phyloP scores from a whole-genome alignment of 331 rosid genomes.

The Saraca asoca region DNA sequence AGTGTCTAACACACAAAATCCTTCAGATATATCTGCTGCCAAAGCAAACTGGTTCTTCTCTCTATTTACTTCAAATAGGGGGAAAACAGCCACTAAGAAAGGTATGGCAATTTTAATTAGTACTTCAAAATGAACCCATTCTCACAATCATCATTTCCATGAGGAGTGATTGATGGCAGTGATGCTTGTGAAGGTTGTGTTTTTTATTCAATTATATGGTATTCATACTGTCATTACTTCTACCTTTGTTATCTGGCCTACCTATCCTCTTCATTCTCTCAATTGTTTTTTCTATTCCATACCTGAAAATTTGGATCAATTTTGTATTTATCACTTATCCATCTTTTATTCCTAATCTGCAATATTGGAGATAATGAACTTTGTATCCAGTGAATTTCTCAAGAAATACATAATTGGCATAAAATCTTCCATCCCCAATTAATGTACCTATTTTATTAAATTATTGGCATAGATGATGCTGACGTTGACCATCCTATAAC shows the following conservation, averaged over 20 bases:
- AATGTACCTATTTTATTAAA: slow-evolving; percentile 6
- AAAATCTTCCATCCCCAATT: slow-evolving; percentile 16
- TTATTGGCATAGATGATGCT: slow-evolving; percentile 22
- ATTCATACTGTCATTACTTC: no score
- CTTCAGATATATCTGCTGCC: slow-evolving; percentile 15
- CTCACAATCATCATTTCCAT: slow-evolving; percentile 1
- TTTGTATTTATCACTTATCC: no score
- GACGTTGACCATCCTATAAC: slow-evolving; percentile 28
- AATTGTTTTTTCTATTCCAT: no score
- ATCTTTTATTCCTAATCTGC: no score
- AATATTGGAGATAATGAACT: neutral
- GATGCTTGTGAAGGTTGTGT: no score
- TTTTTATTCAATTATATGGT: no score
- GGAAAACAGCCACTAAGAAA: slow-evolving; percentile 21
- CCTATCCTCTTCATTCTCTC: no score
- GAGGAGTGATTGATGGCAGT: neutral
- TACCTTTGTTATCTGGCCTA: no score
- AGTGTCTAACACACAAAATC: slow-evolving; percentile 14
- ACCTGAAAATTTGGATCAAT: no score
- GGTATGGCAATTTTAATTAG: slow-evolving; percentile 22
- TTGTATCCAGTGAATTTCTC: neutral
- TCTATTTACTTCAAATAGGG: slow-evolving; percentile 19
- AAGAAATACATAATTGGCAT: neutral
- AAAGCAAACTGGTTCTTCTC: slow-evolving; percentile 36
- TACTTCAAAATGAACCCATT: slow-evolving; percentile 20